A percentile compares a stretch with the other conserved stretches of the same genome.
Evolutionary conservation across 2,329 filamentous ascomycete genomes (phyloP).

Genomic region (Trichophyton benhamiae): DNA sequence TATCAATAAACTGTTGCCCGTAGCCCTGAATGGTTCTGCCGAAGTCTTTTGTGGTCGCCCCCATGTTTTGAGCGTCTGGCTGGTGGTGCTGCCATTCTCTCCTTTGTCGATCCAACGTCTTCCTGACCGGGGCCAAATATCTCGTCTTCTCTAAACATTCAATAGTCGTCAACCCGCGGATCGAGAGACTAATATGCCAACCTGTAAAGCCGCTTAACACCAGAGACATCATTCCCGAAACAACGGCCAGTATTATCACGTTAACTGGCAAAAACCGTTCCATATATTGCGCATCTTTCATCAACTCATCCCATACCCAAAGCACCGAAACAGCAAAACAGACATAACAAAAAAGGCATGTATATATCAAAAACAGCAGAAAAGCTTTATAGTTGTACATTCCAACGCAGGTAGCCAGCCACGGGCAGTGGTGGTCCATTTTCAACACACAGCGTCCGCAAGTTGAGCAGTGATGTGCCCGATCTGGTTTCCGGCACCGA

Average conservation of each 20-base stretch:
- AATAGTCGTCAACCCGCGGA: conserved; percentile 78
- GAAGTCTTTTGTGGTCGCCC: conserved; percentile 23
- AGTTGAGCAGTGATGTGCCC: conserved; percentile 91
- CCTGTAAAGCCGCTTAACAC: conserved; percentile 78
- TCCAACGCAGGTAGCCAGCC: conserved; percentile 91
- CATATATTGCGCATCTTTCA: conserved; percentile 55
- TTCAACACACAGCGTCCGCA: conserved; percentile 91
- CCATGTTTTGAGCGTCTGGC: conserved; percentile 8
- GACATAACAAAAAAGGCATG: conserved; percentile 71
- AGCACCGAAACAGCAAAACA: conserved; percentile 61
- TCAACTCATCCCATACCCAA: conserved; percentile 79
- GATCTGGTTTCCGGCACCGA: conserved; percentile 84
- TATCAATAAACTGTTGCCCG: conserved; percentile 64
- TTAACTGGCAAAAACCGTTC: conserved; percentile 78
- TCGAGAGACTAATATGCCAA: conserved; percentile 80
- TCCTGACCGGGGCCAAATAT: conserved; percentile 70
- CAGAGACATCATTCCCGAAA: conserved; percentile 81
- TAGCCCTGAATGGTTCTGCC: conserved; percentile 43
- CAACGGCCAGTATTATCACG: conserved; percentile 73
- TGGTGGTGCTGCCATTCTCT: conserved; percentile 30
- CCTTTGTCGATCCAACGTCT: conserved; percentile 54
- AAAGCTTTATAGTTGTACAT: conserved; percentile 94
- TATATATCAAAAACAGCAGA: conserved; percentile 81
- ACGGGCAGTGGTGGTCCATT: conserved; percentile 99
- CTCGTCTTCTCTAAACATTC: conserved; percentile 92